These are phyloP conservation scores for Fusarium pseudoanthophilum DNA, from an alignment of 2,329 filamentous ascomycete species.

Conservation along the genomic window DNA sequence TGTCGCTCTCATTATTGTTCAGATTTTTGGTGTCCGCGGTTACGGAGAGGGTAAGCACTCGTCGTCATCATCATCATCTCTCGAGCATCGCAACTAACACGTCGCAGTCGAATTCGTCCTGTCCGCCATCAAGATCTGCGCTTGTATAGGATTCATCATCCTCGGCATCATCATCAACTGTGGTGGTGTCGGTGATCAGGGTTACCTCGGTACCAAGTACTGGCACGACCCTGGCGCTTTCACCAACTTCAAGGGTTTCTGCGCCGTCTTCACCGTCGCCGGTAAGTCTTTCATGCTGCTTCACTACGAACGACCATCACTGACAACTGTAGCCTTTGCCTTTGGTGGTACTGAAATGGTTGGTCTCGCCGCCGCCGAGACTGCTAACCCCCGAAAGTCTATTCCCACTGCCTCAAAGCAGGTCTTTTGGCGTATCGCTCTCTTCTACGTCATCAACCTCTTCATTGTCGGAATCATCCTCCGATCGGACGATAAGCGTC, in stretches of 20 bases:
- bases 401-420: constrained; percentile 90
- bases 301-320: neutral
- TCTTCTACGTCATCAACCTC: constrained; percentile 90
- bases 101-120: constrained; percentile 79
- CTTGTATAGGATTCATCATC: constrained; percentile 62
- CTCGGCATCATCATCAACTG: constrained; percentile 87
- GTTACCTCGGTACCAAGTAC: constrained; percentile 82
- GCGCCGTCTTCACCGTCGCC: constrained; percentile 78
- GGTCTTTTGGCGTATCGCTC: constrained; percentile 91
- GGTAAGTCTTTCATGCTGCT: constrained; percentile 38
- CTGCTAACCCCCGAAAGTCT: constrained; percentile 79
- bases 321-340: constrained; percentile 59
- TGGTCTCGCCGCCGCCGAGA: constrained; percentile 80
- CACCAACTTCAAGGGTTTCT: constrained; percentile 83
- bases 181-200: constrained; percentile 76
- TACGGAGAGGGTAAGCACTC: constrained; percentile 75
- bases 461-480: constrained; percentile 85
- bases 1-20: constrained; percentile 78
- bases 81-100: neutral
- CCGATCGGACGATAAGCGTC: constrained; percentile 72
- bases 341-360: constrained; percentile 82
- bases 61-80: too few relatives aligned
- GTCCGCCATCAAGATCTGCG: constrained; percentile 76
- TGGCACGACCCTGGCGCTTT: constrained; percentile 86
- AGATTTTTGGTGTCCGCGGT: constrained; percentile 86